Conservation (phyloP, 495 filamentous ascomycete genomes). For the Aspergillus bertholletiae region DNA sequence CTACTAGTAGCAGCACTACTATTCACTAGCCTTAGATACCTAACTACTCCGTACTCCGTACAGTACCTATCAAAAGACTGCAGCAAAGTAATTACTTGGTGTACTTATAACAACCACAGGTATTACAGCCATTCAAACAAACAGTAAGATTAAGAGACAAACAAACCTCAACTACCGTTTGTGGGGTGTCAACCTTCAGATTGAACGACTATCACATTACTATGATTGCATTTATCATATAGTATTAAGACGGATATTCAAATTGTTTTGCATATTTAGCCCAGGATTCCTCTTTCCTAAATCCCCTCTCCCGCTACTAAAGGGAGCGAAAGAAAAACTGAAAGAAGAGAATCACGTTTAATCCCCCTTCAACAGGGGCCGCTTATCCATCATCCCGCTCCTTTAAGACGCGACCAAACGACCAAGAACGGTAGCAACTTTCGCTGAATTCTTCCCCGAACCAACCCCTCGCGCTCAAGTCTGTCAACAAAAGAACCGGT, state of each 20-base stretch:
- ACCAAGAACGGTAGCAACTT: not conserved
- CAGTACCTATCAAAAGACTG: not conserved
- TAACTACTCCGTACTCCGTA: too few species aligned
- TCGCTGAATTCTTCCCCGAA: not conserved
- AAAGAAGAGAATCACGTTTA: not conserved
- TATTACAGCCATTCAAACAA: not conserved
- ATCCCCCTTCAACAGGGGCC: constrained; percentile 3
- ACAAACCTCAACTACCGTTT: not conserved
- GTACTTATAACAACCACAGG: not conserved
- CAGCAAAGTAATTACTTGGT: not conserved
- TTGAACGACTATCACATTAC: not conserved
- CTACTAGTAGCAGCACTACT: too few species aligned
- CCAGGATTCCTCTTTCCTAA: not conserved
- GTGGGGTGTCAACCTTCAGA: not conserved
- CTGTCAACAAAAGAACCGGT: not conserved
- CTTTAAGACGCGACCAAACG: constrained; percentile 1
- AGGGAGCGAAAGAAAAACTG: not conserved
- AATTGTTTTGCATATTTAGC: not conserved
- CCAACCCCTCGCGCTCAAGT: not conserved
- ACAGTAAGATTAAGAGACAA: not conserved
- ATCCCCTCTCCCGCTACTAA: not conserved
- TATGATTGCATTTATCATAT: not conserved
- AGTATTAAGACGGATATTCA: too few species aligned
- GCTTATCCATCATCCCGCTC: not conserved
- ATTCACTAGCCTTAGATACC: too few species aligned